Conservation (phyloP, 768 basidiomycete genomes). For the Psilocybe cyanescens region DNA sequence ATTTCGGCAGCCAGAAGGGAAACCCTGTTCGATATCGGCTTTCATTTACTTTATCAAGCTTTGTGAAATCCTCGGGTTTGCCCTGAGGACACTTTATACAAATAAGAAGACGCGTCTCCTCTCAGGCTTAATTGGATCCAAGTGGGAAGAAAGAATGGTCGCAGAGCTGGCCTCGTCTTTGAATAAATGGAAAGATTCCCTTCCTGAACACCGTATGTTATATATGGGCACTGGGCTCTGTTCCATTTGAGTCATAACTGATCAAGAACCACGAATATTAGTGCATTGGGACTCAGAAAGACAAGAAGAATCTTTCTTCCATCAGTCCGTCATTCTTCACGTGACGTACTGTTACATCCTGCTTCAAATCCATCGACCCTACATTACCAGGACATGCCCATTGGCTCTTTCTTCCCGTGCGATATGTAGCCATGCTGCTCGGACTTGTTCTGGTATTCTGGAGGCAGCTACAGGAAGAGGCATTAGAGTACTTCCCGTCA, state of each 20-base stretch:
- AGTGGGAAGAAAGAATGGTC: constrained; percentile 60
- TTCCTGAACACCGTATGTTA: constrained; percentile 50
- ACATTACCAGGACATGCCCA: constrained; percentile 48
- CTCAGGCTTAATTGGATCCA: constrained; percentile 46
- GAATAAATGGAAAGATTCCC: constrained; percentile 60
- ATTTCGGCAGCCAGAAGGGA: constrained; percentile 66
- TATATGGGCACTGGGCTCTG: background rate
- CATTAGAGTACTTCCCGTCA: constrained; percentile 27
- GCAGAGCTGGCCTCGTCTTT: constrained; percentile 65
- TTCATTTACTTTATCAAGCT: constrained; percentile 61
- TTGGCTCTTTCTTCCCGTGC: constrained; percentile 60
- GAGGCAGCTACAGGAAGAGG: constrained; percentile 52
- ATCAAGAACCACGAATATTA: background rate
- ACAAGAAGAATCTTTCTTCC: constrained; percentile 38
- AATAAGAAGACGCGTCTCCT: constrained; percentile 42
- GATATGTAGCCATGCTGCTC: constrained; percentile 72
- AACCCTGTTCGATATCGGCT: constrained; percentile 54
- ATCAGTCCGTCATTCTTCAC: constrained; percentile 56
- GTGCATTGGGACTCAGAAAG: constrained; percentile 24
- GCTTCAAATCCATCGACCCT: constrained; percentile 73
- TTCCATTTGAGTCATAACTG: no score
- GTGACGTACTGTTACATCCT: constrained; percentile 49
- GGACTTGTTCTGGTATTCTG: constrained; percentile 69
- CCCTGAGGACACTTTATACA: constrained; percentile 59
- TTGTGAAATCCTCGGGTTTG: constrained; percentile 61